Conservation (phyloP, 2,329 filamentous ascomycete species). For the Sporothrix phasma region DNA sequence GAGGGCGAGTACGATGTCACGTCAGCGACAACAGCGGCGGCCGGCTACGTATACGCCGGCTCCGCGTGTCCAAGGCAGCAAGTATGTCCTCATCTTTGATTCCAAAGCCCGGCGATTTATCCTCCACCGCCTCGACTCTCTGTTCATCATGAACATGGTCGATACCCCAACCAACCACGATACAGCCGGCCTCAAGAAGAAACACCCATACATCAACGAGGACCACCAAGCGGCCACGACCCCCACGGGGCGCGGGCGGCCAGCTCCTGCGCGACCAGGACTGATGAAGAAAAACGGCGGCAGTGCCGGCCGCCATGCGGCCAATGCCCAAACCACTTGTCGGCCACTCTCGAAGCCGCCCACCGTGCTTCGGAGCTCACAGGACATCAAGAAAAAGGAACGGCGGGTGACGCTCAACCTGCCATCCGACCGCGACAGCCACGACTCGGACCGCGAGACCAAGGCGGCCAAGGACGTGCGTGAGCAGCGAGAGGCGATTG, state of each 20-base stretch:
- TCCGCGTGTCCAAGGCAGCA: constrained; percentile 45
- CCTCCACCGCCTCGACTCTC: constrained; percentile 70
- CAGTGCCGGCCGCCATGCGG: constrained; percentile 11
- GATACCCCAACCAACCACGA: constrained; percentile 57
- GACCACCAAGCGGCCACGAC: constrained; percentile 16
- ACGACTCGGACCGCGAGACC: constrained; percentile 14
- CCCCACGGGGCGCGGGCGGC: neutral
- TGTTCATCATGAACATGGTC: constrained; percentile 78
- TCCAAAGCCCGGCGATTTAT: constrained; percentile 64
- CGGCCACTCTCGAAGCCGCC: constrained; percentile 11
- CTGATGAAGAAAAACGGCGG: constrained; percentile 16
- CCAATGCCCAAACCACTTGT: constrained; percentile 16
- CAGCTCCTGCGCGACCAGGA: neutral
- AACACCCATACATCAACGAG: constrained; percentile 56
- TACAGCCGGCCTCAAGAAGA: constrained; percentile 50
- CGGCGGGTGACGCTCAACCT: neutral
- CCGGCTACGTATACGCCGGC: constrained; percentile 52
- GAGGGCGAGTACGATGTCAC: constrained; percentile 46
- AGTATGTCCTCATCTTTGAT: constrained; percentile 68
- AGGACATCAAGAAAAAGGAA: constrained; percentile 16
- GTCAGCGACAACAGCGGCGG: constrained; percentile 42
- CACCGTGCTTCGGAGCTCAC: constrained; percentile 14
- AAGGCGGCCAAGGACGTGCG: constrained; percentile 14
- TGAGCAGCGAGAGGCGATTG: constrained; percentile 14
- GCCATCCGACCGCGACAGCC: neutral